Percentiles rank a stretch among this genome's conserved stretches.
Conservation (phyloP, 345 rosid genomes). For the Aethionema arabicum region DNA sequence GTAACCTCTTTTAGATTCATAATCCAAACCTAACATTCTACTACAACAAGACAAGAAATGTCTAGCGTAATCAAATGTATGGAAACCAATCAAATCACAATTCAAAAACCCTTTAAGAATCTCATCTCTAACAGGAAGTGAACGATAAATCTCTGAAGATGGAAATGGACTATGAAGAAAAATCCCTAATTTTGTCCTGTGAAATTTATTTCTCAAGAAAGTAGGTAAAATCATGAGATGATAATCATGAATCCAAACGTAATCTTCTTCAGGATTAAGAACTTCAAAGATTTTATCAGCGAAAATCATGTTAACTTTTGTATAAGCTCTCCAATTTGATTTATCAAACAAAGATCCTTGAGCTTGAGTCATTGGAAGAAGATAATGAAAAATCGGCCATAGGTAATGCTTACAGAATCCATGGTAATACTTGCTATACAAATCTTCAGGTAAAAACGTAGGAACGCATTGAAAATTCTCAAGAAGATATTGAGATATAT, state of each 20-base stretch:
- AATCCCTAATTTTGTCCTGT: constrained; percentile 60
- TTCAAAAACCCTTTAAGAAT: constrained; percentile 66
- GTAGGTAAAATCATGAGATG: constrained; percentile 82
- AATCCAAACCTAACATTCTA: constrained; percentile 76
- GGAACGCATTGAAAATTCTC: constrained; percentile 69
- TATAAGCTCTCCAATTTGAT: constrained; percentile 62
- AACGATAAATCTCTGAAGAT: constrained; percentile 67
- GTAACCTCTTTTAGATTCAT: constrained; percentile 77
- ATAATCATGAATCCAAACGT: constrained; percentile 83
- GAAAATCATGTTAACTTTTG: constrained; percentile 57
- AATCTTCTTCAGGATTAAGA: constrained; percentile 63
- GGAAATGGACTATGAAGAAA: constrained; percentile 78
- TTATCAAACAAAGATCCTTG: constrained; percentile 57
- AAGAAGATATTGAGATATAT: constrained; percentile 46
- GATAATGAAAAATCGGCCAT: constrained; percentile 84
- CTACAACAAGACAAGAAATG: constrained; percentile 85
- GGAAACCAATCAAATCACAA: constrained; percentile 83
- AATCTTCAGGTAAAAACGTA: constrained; percentile 56
- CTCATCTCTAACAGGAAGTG: constrained; percentile 73
- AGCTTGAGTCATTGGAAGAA: constrained; percentile 53
- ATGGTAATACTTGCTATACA: constrained; percentile 58
- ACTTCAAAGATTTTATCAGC: constrained; percentile 66
- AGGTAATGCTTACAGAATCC: constrained; percentile 88
- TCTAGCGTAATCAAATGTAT: constrained; percentile 83
- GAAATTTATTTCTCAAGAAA: constrained; percentile 55